A percentile compares a stretch with the other conserved stretches of the same genome.
phyloP scores from a whole-genome alignment of 306 rosid species.

The Prunus mume region DNA sequence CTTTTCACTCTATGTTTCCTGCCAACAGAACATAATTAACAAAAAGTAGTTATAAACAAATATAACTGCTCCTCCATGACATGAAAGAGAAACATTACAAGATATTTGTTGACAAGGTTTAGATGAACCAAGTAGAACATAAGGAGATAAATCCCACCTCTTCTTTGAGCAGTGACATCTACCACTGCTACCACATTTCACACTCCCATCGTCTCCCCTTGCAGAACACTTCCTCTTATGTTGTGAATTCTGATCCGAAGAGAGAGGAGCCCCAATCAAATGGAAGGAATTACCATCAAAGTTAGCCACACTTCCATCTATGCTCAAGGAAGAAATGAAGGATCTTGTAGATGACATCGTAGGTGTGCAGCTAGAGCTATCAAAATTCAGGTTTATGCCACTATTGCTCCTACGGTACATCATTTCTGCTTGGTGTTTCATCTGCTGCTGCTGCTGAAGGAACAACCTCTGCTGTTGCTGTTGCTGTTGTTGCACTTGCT shows the following conservation, averaged over 20 bases:
- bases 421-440: conserved; percentile 77
- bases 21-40: conserved; percentile 18
- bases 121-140: conserved; percentile 1
- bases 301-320: conserved; percentile 90
- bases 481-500: conserved; percentile 40
- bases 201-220: conserved; percentile 84
- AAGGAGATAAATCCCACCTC: conserved; percentile 51
- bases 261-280: conserved; percentile 70
- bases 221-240: conserved; percentile 87
- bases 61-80: conserved; percentile 5
- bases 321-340: conserved; percentile 91
- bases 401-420: conserved; percentile 67
- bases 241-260: conserved; percentile 83
- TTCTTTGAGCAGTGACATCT: conserved; percentile 99
- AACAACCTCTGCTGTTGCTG: conserved; percentile 70
- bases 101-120: background rate
- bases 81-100: conserved; percentile 11
- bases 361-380: conserved; percentile 84
- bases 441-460: conserved; percentile 58
- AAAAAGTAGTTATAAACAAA: background rate
- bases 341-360: conserved; percentile 92
- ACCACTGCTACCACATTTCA: conserved; percentile 79
- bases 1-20: conserved; percentile 95
- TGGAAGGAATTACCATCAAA: conserved; percentile 80
- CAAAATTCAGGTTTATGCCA: conserved; percentile 83